These are phyloP conservation scores for Dioscorea alata DNA, from an alignment of 106 monocot genomes.

Conservation along the genomic window DNA sequence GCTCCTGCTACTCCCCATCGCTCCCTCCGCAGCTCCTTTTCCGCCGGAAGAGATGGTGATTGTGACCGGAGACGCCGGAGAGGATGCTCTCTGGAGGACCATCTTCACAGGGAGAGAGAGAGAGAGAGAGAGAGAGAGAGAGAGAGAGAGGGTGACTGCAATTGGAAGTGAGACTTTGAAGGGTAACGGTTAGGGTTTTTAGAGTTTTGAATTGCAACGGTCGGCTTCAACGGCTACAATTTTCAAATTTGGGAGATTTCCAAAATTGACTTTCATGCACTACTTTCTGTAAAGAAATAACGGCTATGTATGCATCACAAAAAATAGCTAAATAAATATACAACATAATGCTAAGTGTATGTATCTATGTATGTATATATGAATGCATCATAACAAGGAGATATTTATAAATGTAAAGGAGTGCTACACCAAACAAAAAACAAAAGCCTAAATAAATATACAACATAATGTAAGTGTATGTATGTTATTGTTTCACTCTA, in stretches of 20 bases:
- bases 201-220: neutral
- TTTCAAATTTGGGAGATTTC: too few relatives aligned
- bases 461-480: neutral
- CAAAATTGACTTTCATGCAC: too few relatives aligned
- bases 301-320: too few relatives aligned
- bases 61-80: conserved; percentile 37
- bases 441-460: neutral
- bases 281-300: too few relatives aligned
- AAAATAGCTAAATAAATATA: too few relatives aligned
- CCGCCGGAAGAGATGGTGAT: conserved; percentile 25
- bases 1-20: neutral
- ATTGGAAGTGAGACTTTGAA: neutral
- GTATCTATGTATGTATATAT: too few relatives aligned
- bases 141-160: neutral
- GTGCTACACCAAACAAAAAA: too few relatives aligned
- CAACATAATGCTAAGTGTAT: too few relatives aligned
- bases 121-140: neutral
- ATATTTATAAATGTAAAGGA: neutral
- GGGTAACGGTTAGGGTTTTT: neutral
- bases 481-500: too few relatives aligned
- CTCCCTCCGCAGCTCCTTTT: conserved; percentile 1
- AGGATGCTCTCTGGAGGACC: conserved; percentile 18
- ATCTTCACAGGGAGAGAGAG: neutral
- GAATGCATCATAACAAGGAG: neutral
- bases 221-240: neutral